Evolutionary conservation across 23 red algal genomes (phyloP).

Genomic region (Gracilaria domingensis): DNA sequence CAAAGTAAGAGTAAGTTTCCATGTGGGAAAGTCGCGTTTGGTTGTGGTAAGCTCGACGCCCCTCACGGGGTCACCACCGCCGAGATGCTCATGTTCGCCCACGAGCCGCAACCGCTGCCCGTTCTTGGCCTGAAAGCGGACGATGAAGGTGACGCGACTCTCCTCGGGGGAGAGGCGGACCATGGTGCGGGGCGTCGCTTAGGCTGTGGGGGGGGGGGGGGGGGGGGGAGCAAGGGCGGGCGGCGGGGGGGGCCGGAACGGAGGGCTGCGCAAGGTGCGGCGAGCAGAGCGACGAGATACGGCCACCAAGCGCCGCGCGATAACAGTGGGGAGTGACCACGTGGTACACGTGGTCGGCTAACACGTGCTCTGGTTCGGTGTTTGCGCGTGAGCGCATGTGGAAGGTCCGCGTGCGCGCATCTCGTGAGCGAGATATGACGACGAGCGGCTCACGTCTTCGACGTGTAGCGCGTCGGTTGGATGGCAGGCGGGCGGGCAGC

Average conservation of each 20-base stretch:
- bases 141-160: constrained; percentile 88
- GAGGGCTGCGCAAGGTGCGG: not conserved
- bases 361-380: not conserved
- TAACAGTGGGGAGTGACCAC: not conserved
- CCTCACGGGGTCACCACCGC: constrained; percentile 70
- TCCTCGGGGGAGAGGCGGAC: constrained; percentile 62
- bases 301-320: not conserved
- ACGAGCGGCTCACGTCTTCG: not conserved
- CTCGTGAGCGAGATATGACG: not conserved
- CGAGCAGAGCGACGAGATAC: constrained; percentile 22
- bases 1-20: constrained; percentile 78
- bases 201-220: not conserved
- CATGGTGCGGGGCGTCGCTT: constrained; percentile 14
- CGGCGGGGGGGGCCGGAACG: not conserved
- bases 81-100: constrained; percentile 65
- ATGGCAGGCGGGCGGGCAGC: not conserved
- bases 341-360: not conserved
- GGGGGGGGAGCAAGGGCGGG: not conserved
- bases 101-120: constrained; percentile 77
- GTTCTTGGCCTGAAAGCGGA: constrained; percentile 59
- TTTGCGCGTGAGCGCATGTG: not conserved
- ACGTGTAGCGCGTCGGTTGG: constrained; percentile 6
- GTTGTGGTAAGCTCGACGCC: constrained; percentile 66
- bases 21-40: constrained; percentile 59
- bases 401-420: constrained; percentile 4